phyloP scores from a whole-genome alignment of 2,329 filamentous ascomycete genomes.

The Colletotrichum cuscutae region DNA sequence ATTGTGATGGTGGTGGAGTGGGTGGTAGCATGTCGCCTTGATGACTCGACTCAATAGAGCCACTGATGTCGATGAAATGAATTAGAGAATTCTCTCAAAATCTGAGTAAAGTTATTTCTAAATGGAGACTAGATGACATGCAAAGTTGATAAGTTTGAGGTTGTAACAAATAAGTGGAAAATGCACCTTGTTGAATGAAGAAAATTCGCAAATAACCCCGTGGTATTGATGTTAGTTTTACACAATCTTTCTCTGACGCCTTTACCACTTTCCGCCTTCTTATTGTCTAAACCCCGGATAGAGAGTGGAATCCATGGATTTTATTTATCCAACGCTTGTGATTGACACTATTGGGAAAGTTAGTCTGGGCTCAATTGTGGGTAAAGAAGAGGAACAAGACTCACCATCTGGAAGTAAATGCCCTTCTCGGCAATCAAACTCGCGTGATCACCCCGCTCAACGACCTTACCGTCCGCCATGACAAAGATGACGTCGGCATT shows the following conservation, averaged over 20 bases:
- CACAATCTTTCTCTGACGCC: constrained; percentile 13
- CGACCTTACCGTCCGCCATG: constrained; percentile 51
- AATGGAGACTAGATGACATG: not conserved
- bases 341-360: constrained; percentile 28
- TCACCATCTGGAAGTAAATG: constrained; percentile 32
- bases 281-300: not conserved
- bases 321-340: constrained; percentile 33
- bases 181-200: not conserved
- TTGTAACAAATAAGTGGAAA: not conserved
- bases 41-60: not conserved
- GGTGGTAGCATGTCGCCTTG: not conserved
- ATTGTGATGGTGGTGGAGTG: not conserved
- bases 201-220: not conserved
- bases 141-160: not conserved
- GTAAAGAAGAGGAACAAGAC: not conserved
- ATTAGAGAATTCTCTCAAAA: not conserved
- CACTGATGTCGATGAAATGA: not conserved
- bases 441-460: constrained; percentile 43
- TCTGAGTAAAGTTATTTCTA: constrained; percentile 1
- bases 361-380: too few relatives aligned
- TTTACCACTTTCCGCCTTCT: not conserved
- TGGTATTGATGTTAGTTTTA: constrained; percentile 8
- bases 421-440: constrained; percentile 25
- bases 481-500: constrained; percentile 57
- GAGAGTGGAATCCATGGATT: not conserved